Percentiles rank a stretch among this genome's conserved stretches.
Evolutionary conservation across 78 protist species (phyloP).

Genomic region (Dictyostelium capitatum): DNA sequence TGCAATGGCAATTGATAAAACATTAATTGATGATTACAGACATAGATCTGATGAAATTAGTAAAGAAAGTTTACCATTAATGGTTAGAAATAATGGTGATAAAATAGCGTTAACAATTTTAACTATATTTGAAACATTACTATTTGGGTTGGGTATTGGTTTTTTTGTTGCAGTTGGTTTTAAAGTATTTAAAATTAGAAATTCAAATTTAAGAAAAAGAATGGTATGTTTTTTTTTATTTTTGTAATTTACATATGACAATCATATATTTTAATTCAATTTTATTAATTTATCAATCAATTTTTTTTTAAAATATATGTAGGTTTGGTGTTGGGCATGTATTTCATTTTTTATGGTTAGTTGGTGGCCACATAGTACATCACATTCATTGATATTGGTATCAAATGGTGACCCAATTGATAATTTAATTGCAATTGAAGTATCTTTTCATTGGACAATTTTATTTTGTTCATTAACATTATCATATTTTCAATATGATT

Average conservation of each 20-base stretch:
- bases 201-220: slow-evolving; percentile 22
- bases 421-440: slow-evolving; percentile 55
- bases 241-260: not conserved
- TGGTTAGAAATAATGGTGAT: not conserved
- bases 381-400: slow-evolving; percentile 32
- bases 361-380: slow-evolving; percentile 80
- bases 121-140: slow-evolving; percentile 26
- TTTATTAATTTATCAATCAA: not conserved
- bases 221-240: slow-evolving; percentile 19
- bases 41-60: not conserved
- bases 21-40: slow-evolving; percentile 32
- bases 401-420: not conserved
- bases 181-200: slow-evolving; percentile 50
- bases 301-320: not conserved
- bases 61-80: not conserved
- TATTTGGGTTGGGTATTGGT: slow-evolving; percentile 64
- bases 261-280: not conserved
- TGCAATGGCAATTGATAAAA: slow-evolving; percentile 31
- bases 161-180: slow-evolving; percentile 42
- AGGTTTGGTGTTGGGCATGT: slow-evolving; percentile 54
- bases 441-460: slow-evolving; percentile 66
- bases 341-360: slow-evolving; percentile 45
- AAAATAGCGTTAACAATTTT: slow-evolving; percentile 18
- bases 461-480: slow-evolving; percentile 31
- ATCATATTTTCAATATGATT: slow-evolving; percentile 58